Evolutionary conservation across 306 rosid genomes (phyloP).

Genomic region (Trichosanthes truncata): DNA sequence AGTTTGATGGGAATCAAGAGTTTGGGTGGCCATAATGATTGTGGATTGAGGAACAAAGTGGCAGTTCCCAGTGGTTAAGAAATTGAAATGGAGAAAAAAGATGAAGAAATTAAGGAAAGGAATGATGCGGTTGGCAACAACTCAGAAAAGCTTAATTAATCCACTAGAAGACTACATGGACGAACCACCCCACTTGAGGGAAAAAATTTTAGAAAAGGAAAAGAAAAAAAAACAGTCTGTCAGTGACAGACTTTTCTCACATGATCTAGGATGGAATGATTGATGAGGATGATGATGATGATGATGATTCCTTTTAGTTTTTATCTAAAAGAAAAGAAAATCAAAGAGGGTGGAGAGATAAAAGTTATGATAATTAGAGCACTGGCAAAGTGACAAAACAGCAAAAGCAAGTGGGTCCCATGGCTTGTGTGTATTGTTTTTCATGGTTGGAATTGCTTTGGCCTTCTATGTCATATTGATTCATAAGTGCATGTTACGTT

Average conservation of each 20-base stretch:
- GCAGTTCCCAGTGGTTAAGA: neutral
- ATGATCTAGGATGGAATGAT: constrained; percentile 1
- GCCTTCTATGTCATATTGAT: neutral
- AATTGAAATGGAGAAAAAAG: neutral
- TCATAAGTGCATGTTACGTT: constrained; percentile 3
- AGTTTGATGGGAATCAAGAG: constrained; percentile 11
- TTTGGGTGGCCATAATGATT: constrained; percentile 19
- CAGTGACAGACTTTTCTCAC: constrained; percentile 9
- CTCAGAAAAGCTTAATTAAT: neutral
- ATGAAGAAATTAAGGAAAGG: constrained; percentile 8
- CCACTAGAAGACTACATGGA: neutral
- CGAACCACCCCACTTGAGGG: constrained; percentile 2
- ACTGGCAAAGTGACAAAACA: constrained; percentile 4
- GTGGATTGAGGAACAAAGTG: constrained; percentile 5
- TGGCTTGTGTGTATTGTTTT: neutral
- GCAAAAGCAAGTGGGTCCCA: constrained; percentile 5
- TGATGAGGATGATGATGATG: constrained; percentile 11
- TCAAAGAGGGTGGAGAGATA: constrained; percentile 1
- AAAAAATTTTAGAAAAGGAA: neutral
- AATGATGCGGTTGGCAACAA: constrained; percentile 13
- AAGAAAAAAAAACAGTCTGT: constrained; percentile 4
- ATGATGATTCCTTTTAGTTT: constrained; percentile 8
- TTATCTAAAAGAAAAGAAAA: neutral
- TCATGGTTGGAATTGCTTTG: neutral
- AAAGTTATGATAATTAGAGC: constrained; percentile 7